phyloP scores from a whole-genome alignment of 2,329 filamentous ascomycete genomes.

The Aureobasidium sp. region DNA sequence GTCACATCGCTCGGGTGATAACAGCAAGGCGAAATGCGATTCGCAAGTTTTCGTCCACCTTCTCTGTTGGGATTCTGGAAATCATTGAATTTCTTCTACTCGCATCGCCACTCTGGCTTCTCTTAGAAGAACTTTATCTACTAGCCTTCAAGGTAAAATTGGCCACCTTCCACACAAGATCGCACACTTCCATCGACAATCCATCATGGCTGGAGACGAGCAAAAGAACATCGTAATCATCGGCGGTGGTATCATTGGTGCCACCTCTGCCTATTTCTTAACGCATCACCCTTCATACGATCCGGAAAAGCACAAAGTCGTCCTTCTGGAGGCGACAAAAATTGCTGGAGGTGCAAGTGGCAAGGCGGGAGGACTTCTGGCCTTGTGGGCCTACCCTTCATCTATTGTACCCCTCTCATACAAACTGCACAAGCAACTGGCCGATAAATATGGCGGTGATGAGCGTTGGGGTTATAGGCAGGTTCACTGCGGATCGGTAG shows the following conservation, averaged over 20 bases:
- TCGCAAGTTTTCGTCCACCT: constrained; percentile 7
- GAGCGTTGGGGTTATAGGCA: constrained; percentile 79
- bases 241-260: constrained; percentile 87
- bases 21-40: constrained; percentile 2
- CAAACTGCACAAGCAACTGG: constrained; percentile 70
- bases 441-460: constrained; percentile 71
- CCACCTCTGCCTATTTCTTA: constrained; percentile 82
- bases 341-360: constrained; percentile 90
- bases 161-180: not conserved
- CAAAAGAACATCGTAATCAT: constrained; percentile 29
- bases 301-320: constrained; percentile 65
- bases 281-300: constrained; percentile 78
- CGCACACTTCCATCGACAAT: not conserved
- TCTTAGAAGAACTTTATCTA: not conserved
- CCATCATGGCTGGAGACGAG: constrained; percentile 22
- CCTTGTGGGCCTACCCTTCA: constrained; percentile 81
- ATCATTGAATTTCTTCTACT: not conserved
- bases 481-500: constrained; percentile 62
- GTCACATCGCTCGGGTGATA: constrained; percentile 1
- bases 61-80: constrained; percentile 4
- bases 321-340: constrained; percentile 73
- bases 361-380: constrained; percentile 86
- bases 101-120: constrained; percentile 9
- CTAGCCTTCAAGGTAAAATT: not conserved
- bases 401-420: constrained; percentile 82